A percentile compares a stretch with the other conserved stretches of the same genome.
Conservation (phyloP, 441 rosid genomes). For the Omphalea diandra region DNA sequence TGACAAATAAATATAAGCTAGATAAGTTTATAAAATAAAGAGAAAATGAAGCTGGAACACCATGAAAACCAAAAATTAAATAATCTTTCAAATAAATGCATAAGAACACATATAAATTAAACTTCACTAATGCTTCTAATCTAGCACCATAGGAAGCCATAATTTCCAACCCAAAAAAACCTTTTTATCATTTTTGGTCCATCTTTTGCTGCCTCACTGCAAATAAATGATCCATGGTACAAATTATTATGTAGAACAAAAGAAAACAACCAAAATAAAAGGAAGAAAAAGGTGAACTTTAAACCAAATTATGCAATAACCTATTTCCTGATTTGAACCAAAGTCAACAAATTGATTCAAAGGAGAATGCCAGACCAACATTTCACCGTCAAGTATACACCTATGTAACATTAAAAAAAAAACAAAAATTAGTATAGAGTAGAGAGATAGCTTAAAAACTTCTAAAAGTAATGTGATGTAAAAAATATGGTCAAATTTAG, state of each 20-base stretch:
- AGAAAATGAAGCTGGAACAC: too few relatives aligned
- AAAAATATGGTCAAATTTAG: background rate
- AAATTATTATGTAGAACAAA: background rate
- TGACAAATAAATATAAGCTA: too few relatives aligned
- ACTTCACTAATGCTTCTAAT: constrained; percentile 4
- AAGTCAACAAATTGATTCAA: constrained; percentile 89
- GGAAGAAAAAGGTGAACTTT: constrained; percentile 2
- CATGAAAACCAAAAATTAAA: too few relatives aligned
- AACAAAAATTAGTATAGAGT: constrained; percentile 7
- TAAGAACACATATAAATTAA: constrained; percentile 30
- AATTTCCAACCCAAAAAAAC: constrained; percentile 35
- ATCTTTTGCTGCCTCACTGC: constrained; percentile 91
- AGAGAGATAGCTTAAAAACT: background rate
- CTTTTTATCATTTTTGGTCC: constrained; percentile 91
- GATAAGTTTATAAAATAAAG: too few relatives aligned
- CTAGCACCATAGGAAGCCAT: background rate
- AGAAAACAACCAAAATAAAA: background rate
- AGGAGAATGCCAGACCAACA: constrained; percentile 95
- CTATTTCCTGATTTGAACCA: constrained; percentile 99
- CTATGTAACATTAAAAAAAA: constrained; percentile 35
- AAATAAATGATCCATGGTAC: constrained; percentile 16
- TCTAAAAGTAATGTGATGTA: background rate
- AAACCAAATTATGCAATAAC: constrained; percentile 36
- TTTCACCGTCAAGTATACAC: constrained; percentile 99
- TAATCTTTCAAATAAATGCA: too few relatives aligned